phyloP scores from a whole-genome alignment of 1,139 yeast species.

The Lodderomyces pseudojiufengensis region DNA sequence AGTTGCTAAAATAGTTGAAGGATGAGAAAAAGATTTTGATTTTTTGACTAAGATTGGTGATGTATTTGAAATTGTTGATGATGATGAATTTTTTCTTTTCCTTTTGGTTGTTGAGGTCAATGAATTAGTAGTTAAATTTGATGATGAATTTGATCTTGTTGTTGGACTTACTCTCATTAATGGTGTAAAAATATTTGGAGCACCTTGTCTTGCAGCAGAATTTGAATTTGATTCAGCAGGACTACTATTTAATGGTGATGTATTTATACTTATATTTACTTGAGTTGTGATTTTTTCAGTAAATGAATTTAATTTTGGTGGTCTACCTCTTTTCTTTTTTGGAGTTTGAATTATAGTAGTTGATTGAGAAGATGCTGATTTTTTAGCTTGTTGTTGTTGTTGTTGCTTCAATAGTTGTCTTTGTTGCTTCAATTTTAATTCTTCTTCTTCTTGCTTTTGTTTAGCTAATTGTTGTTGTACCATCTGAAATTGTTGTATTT shows the following conservation, averaged over 20 bases:
- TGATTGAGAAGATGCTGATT: conserved; percentile 1
- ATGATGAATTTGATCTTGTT: conserved; percentile 14
- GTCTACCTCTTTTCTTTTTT: conserved; percentile 45
- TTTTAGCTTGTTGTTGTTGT: not conserved
- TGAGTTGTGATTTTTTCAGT: conserved; percentile 41
- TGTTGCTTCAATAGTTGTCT: not conserved
- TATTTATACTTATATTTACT: conserved; percentile 41
- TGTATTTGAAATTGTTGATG: conserved; percentile 4
- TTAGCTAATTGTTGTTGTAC: not conserved
- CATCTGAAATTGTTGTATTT: conserved; percentile 2
- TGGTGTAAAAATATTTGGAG: conserved; percentile 46
- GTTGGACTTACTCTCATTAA: conserved; percentile 45
- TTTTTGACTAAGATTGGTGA: conserved; percentile 13
- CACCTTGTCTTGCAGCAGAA: conserved; percentile 40
- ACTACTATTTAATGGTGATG: conserved; percentile 28
- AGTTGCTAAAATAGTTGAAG: conserved; percentile 17
- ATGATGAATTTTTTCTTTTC: conserved; percentile 15
- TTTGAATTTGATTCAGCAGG: conserved; percentile 39
- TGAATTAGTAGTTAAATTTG: conserved; percentile 5
- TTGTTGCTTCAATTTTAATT: conserved; percentile 1
- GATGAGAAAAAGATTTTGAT: conserved; percentile 9
- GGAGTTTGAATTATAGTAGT: conserved; percentile 13
- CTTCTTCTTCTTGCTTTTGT: conserved; percentile 3
- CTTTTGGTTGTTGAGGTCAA: conserved; percentile 8
- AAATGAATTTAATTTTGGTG: conserved; percentile 44